Base-by-base conservation (phyloP, 768 basidiomycete species). In the Xerocomus brunneocitrinus region DNA sequence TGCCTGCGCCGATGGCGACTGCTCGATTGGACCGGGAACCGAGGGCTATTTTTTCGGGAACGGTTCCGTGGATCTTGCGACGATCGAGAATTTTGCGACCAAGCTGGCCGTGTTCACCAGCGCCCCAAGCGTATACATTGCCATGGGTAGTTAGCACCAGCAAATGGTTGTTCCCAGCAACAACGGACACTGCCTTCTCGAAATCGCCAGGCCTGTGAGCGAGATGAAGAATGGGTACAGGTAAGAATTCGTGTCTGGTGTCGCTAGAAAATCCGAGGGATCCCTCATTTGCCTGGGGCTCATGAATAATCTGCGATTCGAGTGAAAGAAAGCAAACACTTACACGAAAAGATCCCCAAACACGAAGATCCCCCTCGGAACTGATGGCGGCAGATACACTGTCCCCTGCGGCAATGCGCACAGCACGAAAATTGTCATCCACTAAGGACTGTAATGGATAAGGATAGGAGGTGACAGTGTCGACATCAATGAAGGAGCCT, bases 281-380 rank as follows among this genome's bases (percentile, higher is more conserved):
- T 6, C 92, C 92, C 67, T 91, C 87, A 48, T 81, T 81, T 27
- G 78, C 85, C 87, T 89, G 43, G 46, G 48, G 53, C 34, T 47
- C 30, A 47, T 57, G 12, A 50, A 50, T 28, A 8, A 43, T 40
- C 51, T 34, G 45, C 8, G 43, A 47, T 48, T 34, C 30, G 40
- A 39, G n/a, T 25, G 34, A 27, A 27, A 8, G 34, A n/a, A 53
- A 16, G 41, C 47, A 36, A 36, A 41, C 30, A 67, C 84, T 54
- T 71, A 97, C 95, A 22, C 91, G 80, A 78, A 97, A 98, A 40
- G 87, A 86, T 22, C 84, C 85, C 95, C 95, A 98, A 24, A 87
- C 90, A 53, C 88, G 79, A 46, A 98, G 72, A 54, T 90, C 85
- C 45, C 95, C 95, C 47, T 85, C 74, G 41, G 79, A 76, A 52